phyloP scores from a whole-genome alignment of 2,329 filamentous ascomycete species.

The Aureobasidium sp. region DNA sequence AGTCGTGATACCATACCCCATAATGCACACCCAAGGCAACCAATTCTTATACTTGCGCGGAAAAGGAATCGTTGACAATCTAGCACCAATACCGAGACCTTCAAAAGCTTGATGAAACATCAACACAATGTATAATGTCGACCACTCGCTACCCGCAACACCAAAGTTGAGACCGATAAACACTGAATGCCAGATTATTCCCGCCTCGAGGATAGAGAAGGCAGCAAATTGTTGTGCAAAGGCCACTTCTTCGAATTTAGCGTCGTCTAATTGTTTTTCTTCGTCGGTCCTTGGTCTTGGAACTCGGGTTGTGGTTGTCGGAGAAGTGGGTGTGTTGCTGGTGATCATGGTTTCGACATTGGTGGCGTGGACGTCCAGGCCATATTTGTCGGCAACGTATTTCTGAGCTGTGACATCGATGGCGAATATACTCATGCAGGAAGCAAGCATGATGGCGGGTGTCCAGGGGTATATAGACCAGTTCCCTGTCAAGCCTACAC shows the following conservation, averaged over 20 bases:
- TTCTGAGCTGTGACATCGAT: constrained; percentile 57
- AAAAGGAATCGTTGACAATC: constrained; percentile 83
- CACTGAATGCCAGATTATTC: constrained; percentile 82
- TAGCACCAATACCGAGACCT: constrained; percentile 89
- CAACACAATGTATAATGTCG: constrained; percentile 68
- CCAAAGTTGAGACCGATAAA: constrained; percentile 36
- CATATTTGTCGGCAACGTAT: constrained; percentile 56
- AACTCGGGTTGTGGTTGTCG: not conserved
- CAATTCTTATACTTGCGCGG: constrained; percentile 68
- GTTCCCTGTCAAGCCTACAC: constrained; percentile 59
- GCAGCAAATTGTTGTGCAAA: constrained; percentile 72
- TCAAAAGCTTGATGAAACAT: constrained; percentile 97
- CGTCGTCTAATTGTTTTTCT: not conserved
- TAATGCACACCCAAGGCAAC: constrained; percentile 79
- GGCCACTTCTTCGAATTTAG: not conserved
- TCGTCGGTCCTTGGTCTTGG: not conserved
- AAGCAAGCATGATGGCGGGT: constrained; percentile 56
- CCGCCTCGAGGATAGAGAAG: constrained; percentile 95
- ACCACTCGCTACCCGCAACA: constrained; percentile 66
- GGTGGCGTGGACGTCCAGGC: constrained; percentile 22
- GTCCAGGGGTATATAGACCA: constrained; percentile 61
- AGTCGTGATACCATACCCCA: constrained; percentile 80
- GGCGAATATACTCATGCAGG: constrained; percentile 56
- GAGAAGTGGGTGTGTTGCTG: not conserved
- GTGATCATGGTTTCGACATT: not conserved